Evolutionary conservation across 2,329 filamentous ascomycete genomes (phyloP), one percentile per base, ranked within the genome.

Genomic region (Coniochaeta pulveracea): DNA sequence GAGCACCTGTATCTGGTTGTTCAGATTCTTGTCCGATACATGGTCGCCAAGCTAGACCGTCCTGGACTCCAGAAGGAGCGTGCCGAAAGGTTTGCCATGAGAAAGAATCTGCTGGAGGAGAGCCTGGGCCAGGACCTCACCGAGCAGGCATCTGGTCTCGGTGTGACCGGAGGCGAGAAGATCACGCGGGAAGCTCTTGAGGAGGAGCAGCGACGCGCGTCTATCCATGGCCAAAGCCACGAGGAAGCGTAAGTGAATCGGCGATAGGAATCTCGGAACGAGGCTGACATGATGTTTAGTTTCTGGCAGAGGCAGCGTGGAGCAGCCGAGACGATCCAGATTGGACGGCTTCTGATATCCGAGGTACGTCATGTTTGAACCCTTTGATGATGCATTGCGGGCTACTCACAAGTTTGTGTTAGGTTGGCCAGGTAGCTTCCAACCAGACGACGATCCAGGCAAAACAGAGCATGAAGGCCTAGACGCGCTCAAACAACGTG

Each of bases 1-100:
- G 91, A 98, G 52, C 89, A 98, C 51, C 60, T 88, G 11, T 96
- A 93, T 53, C 72, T 98, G n/a, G 63, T 77, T 3, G 70, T 84
- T 2, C 79, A 88, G 47, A 69, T 79, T 40, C 70, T 67, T 1
- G 81, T 95, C 4, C 74, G 79, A 25, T 71, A 76, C 34, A 76
- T 78, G 4, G 72, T 98, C 45, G 66, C 65, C 38, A 91, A 86
- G 53, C 61, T 95, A 34, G 88, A 96, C 47, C 88, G 80, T 29
- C 84, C 85, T 0, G 88, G 86, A 1, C 64, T 88, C 36, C 84
- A 93, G 47, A 86, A 85, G 55, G 88, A 93, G 57, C 73, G 82
- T 10, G 76, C 76, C 4, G 84, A 94, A 52, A 72, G 85, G 15
- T 96, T 80, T 56, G 55, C 80, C 30, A 76, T 91, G 50, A 76